Evolutionary conservation across 1,284 basidiomycete species (phyloP), one percentile per base, ranked within the genome.

Genomic region (Puccinia novopanici): DNA sequence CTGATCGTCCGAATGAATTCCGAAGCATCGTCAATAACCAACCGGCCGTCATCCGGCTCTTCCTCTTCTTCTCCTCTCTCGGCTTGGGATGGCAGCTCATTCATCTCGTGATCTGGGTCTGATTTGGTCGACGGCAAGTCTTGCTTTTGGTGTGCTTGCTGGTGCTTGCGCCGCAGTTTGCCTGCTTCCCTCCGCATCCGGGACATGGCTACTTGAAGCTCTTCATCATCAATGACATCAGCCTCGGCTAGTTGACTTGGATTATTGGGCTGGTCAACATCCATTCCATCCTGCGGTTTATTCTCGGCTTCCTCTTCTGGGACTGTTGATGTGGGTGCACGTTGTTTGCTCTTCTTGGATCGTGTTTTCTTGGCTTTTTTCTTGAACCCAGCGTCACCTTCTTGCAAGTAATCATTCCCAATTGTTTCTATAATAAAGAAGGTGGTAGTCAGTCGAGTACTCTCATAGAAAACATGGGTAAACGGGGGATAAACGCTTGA

Each of bases 181-280:
- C 76, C 76, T 24, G 54, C 76, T 72, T 91, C 91, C 84, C 92
- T 89, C 81, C 97, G 89, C 81, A 93, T 91, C 24, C 93, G 90
- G 34, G 96, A 92, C 76, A 99, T 89, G 40, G 93, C 93, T 48
- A 93, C 93, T 88, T 98, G 95, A 54, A 99, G 89, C 84, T 99
- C 97, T 86, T 99, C 97, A 86, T 99, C 97, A 87, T 99, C 97
- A 82, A 99, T 92, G 86, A 98, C 92, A 87, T 98, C 96, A 82
- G 89, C 89, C 84, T 94, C 90, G 79, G 91, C 88, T 85, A 89
- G 67, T 70, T 42, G 54, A 24, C 13, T 8, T n/a, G 50, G 61
- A 37, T 73, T 73, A n/a, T n/a, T n/a, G 27, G 61, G 45, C n/a
- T 67, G 52, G 37, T 79, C 76, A 24, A 79, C n/a, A 19, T 79